Evolutionary conservation across 345 rosid species (phyloP).

Genomic region (Trapa incisa): DNA sequence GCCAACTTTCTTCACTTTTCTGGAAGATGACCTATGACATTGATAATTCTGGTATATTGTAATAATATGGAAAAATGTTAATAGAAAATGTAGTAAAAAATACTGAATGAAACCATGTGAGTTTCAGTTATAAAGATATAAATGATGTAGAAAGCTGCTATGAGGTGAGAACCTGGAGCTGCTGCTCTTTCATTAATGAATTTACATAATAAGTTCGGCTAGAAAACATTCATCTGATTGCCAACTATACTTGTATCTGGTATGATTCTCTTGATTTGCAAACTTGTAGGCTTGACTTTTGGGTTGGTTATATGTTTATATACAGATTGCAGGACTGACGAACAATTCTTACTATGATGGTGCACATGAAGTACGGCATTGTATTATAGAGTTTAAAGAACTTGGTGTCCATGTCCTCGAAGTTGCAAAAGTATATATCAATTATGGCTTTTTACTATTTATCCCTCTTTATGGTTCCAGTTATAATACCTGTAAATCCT

Average conservation of each 20-base stretch:
- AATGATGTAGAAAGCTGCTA: neutral
- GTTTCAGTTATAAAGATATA: neutral
- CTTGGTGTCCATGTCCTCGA: constrained; percentile 70
- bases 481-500: constrained; percentile 35
- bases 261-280: neutral
- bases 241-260: neutral
- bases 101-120: neutral
- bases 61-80: too few species aligned
- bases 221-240: neutral
- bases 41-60: neutral
- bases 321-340: constrained; percentile 90
- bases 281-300: neutral
- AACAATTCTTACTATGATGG: constrained; percentile 67
- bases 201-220: neutral
- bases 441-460: neutral
- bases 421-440: constrained; percentile 69
- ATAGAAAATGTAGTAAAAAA: neutral
- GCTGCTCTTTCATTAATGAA: neutral
- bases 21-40: neutral
- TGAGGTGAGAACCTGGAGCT: neutral
- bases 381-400: constrained; percentile 55
- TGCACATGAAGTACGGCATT: constrained; percentile 76
- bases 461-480: neutral
- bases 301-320: constrained; percentile 4
- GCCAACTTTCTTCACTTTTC: neutral